A percentile compares a stretch with the other conserved stretches of the same genome.
These are phyloP conservation scores for Cutaneotrichosporon mucoides DNA, from an alignment of 1,284 basidiomycete species.

Conservation along the genomic window DNA sequence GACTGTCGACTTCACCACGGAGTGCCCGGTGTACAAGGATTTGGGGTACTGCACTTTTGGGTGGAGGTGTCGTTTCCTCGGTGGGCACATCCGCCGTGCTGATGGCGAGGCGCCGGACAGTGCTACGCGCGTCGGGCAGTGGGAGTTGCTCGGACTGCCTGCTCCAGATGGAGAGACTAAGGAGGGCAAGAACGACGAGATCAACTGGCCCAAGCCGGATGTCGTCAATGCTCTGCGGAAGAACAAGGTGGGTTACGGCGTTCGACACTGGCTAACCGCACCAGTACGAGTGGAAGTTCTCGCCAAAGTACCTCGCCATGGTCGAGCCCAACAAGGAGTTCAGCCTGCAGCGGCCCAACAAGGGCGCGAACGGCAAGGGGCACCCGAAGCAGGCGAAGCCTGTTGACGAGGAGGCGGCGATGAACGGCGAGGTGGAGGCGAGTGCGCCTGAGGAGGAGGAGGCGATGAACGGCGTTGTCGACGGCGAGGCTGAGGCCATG, in stretches of 20 bases:
- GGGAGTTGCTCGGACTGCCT: constrained; percentile 53
- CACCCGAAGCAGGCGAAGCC: constrained; percentile 6
- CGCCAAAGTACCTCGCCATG: constrained; percentile 64
- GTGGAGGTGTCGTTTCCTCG: constrained; percentile 86
- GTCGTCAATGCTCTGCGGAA: constrained; percentile 60
- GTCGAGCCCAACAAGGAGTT: constrained; percentile 52
- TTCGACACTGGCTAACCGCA: no score
- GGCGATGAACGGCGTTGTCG: constrained; percentile 28
- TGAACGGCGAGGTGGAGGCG: constrained; percentile 32
- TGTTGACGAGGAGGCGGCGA: constrained; percentile 34
- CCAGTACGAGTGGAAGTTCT: constrained; percentile 60
- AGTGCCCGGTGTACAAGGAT: constrained; percentile 69
- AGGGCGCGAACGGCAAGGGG: constrained; percentile 13
- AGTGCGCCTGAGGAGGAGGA: constrained; percentile 22
- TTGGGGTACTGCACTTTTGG: constrained; percentile 79
- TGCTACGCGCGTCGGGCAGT: constrained; percentile 29
- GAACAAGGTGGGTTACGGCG: constrained; percentile 63
- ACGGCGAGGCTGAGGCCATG: constrained; percentile 35
- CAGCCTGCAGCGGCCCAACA: constrained; percentile 20
- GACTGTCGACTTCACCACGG: constrained; percentile 32
- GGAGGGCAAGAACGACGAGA: constrained; percentile 68
- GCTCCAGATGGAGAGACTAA: constrained; percentile 54
- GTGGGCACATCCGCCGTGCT: constrained; percentile 58
- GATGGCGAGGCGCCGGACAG: constrained; percentile 6
- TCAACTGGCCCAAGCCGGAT: constrained; percentile 65